Evolutionary conservation across 768 basidiomycete genomes (phyloP), one percentile per base, ranked within the genome.

Genomic region (Macrolepiota albuminosa): DNA sequence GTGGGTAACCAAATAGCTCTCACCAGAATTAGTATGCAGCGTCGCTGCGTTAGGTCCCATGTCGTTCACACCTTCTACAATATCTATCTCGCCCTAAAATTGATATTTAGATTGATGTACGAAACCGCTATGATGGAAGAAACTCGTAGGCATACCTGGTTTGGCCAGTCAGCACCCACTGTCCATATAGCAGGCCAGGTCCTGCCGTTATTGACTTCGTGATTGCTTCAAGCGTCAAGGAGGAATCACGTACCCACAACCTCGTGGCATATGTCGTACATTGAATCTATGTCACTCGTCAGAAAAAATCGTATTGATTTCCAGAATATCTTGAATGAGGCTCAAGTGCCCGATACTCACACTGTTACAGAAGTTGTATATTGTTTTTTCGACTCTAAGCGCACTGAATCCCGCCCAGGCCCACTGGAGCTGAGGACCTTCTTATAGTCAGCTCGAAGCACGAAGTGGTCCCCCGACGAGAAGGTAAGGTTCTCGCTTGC

Each of bases 161-260:
- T 68, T 3, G 83, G 84, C 83, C 82, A 85, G 61, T 75, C 66
- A 4, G 64, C 67, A 13, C 75, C 79, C 18, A 75, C 80, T 9
- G 82, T 83, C 82, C 83, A 84, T 49, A 80, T 67, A 5, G 84
- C 82, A 4, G 84, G 84, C 84, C 83, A 76, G 11, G 74, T 76
- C 7, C 75, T 75, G 39, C 29, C 10, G 47, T 48, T 31, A 51
- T 45, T 4, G 46, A 9, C 16, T 29, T 61, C 33, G 14, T 49
- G 18, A 31, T 55, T 18, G 48, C 46, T 29, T 37, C n/a, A 8
- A 40, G 21, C 13, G 36, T 26, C 26, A 36, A 39, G 13, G 21
- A 31, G 24, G n/a, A 16, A 36, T 26, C 37, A 73, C 78, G 57
- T 51, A 80, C 80, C 78, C 81, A 68, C 83, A 84, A 8, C 84